Percentiles rank a stretch among this genome's conserved stretches.
phyloP scores from a whole-genome alignment of 768 basidiomycete genomes.

The Tricholomella constricta region DNA sequence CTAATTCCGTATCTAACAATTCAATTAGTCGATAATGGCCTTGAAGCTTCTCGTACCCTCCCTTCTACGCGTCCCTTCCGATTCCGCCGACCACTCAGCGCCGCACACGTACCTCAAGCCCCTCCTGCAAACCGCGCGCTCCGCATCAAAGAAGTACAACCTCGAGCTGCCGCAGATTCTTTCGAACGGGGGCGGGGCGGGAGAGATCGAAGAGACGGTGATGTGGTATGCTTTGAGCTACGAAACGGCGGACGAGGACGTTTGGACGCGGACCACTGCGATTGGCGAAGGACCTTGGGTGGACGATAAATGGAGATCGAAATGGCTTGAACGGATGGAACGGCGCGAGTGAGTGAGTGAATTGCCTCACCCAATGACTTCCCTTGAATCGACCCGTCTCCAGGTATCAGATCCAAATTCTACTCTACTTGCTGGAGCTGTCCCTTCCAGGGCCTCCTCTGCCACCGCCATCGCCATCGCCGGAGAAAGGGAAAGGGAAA shows the following conservation, averaged over 20 bases:
- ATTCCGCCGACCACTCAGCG: conserved; percentile 45
- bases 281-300: conserved; percentile 40
- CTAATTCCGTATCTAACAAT: background rate
- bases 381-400: background rate
- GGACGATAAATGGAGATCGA: conserved; percentile 54
- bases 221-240: conserved; percentile 75
- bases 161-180: conserved; percentile 63
- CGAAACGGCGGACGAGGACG: conserved; percentile 49
- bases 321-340: conserved; percentile 69
- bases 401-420: conserved; percentile 76
- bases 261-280: conserved; percentile 23
- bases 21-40: conserved; percentile 68
- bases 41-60: conserved; percentile 57
- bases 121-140: conserved; percentile 59
- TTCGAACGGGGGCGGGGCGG: conserved; percentile 57
- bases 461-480: conserved; percentile 24
- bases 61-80: conserved; percentile 49
- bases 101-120: conserved; percentile 63
- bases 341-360: conserved; percentile 56
- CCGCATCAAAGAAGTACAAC: conserved; percentile 61
- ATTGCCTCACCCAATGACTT: too few species aligned
- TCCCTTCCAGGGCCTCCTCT: conserved; percentile 54
- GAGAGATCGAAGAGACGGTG: conserved; percentile 68
- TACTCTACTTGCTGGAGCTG: conserved; percentile 66
- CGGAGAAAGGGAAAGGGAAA: conserved; percentile 15